These are phyloP conservation scores for Thalassiosira mediterranea DNA, from an alignment of 352 stramenopile species.

Conservation along the genomic window DNA sequence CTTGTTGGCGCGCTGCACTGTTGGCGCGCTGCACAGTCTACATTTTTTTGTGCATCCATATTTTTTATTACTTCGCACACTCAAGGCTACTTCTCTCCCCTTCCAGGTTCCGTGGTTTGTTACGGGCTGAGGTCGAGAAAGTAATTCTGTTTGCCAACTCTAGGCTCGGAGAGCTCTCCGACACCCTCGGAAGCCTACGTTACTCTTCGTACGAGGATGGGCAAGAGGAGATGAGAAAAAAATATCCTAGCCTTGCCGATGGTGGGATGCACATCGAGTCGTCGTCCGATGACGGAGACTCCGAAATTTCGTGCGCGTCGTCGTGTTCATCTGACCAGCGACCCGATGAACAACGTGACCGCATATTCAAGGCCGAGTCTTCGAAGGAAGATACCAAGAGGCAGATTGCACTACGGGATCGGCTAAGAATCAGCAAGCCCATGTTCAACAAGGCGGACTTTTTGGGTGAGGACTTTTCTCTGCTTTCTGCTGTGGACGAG, in stretches of 20 bases:
- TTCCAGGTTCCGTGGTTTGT: slow-evolving; percentile 68
- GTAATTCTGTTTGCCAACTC: slow-evolving; percentile 75
- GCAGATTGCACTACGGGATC: slow-evolving; percentile 46
- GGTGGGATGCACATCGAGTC: slow-evolving; percentile 37
- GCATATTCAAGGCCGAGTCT: slow-evolving; percentile 33
- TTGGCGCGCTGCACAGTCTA: too few relatives aligned
- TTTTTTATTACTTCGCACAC: too few relatives aligned
- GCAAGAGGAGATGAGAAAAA: slow-evolving; percentile 39
- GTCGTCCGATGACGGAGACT: slow-evolving; percentile 33
- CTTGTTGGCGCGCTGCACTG: too few relatives aligned
- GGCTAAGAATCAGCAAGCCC: slow-evolving; percentile 54
- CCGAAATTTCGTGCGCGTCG: slow-evolving; percentile 5
- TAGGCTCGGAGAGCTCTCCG: slow-evolving; percentile 73
- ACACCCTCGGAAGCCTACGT: slow-evolving; percentile 78
- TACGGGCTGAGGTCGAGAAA: slow-evolving; percentile 81
- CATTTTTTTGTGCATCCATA: too few relatives aligned
- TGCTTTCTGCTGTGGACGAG: slow-evolving; percentile 81
- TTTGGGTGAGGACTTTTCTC: slow-evolving; percentile 78
- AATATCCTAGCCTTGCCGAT: slow-evolving; percentile 58
- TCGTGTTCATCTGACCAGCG: slow-evolving; percentile 71
- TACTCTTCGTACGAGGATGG: slow-evolving; percentile 74
- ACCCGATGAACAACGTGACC: slow-evolving; percentile 16
- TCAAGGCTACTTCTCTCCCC: too few relatives aligned
- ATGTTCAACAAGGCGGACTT: slow-evolving; percentile 82
- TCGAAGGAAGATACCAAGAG: slow-evolving; percentile 37